A percentile compares a stretch with the other conserved stretches of the same genome.
These are phyloP conservation scores for Echites panduratus DNA, from an alignment of 257 asterid genomes.

Conservation along the genomic window DNA sequence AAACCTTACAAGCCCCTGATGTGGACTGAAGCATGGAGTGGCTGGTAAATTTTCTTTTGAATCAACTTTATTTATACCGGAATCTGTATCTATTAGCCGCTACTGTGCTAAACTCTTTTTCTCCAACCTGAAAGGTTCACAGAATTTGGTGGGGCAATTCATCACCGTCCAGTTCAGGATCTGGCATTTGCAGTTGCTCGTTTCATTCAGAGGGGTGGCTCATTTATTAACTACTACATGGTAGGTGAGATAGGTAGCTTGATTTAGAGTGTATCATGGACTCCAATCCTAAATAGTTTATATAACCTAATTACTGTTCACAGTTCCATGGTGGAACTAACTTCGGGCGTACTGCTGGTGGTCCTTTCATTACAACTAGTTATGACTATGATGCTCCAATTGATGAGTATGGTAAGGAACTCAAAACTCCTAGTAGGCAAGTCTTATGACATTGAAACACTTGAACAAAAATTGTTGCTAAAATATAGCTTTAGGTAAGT, in stretches of 20 bases:
- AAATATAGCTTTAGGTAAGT: background rate
- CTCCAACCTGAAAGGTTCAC: constrained; percentile 41
- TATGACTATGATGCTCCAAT: constrained; percentile 77
- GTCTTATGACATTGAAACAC: background rate
- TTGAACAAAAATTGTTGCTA: background rate
- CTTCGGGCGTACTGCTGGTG: constrained; percentile 74
- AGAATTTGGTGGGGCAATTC: constrained; percentile 52
- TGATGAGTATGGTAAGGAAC: constrained; percentile 54
- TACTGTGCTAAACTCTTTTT: background rate
- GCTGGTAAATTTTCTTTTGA: constrained; percentile 36
- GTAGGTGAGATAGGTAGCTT: constrained; percentile 24
- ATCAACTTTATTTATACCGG: background rate
- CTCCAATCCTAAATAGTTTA: background rate
- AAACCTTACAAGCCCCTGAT: constrained; percentile 57
- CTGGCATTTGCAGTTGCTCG: constrained; percentile 71
- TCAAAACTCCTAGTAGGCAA: background rate
- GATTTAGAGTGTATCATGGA: background rate
- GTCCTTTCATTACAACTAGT: constrained; percentile 63
- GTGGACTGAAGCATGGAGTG: constrained; percentile 87
- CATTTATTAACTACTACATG: constrained; percentile 65
- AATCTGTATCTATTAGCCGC: background rate
- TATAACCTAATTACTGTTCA: background rate
- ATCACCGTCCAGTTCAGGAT: constrained; percentile 63
- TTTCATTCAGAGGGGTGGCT: constrained; percentile 56
- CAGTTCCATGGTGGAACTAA: constrained; percentile 81